These are phyloP conservation scores for Colletotrichum sp. DNA, from an alignment of 2,329 filamentous ascomycete species.

Conservation along the genomic window DNA sequence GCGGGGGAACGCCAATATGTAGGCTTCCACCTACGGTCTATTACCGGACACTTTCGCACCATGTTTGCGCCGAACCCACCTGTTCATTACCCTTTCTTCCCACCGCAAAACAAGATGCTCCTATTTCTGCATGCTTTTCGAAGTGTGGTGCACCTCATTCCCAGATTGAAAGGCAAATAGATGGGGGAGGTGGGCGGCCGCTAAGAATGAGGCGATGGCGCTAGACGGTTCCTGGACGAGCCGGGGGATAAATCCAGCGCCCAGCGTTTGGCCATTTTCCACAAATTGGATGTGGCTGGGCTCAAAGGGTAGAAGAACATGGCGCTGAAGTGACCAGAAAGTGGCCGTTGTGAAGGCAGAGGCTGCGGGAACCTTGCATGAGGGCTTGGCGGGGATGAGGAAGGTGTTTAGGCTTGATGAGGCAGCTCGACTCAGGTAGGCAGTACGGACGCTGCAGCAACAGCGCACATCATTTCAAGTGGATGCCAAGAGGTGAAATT, in stretches of 20 bases:
- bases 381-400: not conserved
- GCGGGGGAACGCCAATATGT: not conserved
- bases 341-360: not conserved
- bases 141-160: not conserved
- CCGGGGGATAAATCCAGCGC: slow-evolving; percentile 4
- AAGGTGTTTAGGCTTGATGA: slow-evolving; percentile 10
- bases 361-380: not conserved
- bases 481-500: not conserved
- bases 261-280: not conserved
- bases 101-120: not conserved
- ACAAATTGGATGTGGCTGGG: too few relatives aligned
- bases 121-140: not conserved
- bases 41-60: not conserved
- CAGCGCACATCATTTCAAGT: not conserved
- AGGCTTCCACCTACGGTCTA: not conserved
- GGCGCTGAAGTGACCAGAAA: not conserved
- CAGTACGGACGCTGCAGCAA: not conserved
- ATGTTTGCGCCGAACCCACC: slow-evolving; percentile 3
- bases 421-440: not conserved
- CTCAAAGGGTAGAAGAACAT: too few relatives aligned
- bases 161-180: not conserved
- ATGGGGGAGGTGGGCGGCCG: not conserved
- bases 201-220: not conserved
- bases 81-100: not conserved
- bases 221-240: not conserved